Evolutionary conservation across 352 stramenopile species (phyloP).

Genomic region (Globisporangium megalacanthum): DNA sequence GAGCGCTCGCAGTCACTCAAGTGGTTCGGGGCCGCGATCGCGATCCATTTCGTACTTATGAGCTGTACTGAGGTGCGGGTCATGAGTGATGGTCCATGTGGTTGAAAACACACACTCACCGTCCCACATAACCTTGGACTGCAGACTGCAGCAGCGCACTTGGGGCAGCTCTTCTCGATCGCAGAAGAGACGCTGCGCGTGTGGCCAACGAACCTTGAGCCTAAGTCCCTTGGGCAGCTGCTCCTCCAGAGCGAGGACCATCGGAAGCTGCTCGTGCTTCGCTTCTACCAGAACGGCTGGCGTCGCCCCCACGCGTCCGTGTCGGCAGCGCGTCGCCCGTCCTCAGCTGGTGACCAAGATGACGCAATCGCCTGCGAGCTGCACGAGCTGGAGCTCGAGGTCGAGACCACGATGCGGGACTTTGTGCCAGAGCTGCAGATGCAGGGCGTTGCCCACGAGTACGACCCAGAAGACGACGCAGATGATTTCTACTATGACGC

Average conservation of each 20-base stretch:
- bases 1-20: constrained; percentile 52
- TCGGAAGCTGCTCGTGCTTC: constrained; percentile 25
- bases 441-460: background rate
- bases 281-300: constrained; percentile 57
- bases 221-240: constrained; percentile 21
- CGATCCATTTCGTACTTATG: constrained; percentile 41
- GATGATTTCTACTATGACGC: constrained; percentile 11
- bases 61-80: constrained; percentile 18
- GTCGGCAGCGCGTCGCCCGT: constrained; percentile 12
- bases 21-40: constrained; percentile 49
- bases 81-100: background rate
- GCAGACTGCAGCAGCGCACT: constrained; percentile 9
- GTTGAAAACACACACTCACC: background rate
- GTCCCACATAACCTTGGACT: background rate
- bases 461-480: constrained; percentile 13
- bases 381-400: constrained; percentile 20
- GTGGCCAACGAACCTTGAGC: background rate
- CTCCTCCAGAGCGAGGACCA: constrained; percentile 35
- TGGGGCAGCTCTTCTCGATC: constrained; percentile 18
- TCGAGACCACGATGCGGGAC: constrained; percentile 29
- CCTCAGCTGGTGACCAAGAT: background rate
- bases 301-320: background rate
- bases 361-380: constrained; percentile 10
- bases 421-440: constrained; percentile 32
- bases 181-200: background rate